These are phyloP conservation scores for Pharnaceum exiguum DNA, from an alignment of 148 eudicot genomes.

Conservation along the genomic window DNA sequence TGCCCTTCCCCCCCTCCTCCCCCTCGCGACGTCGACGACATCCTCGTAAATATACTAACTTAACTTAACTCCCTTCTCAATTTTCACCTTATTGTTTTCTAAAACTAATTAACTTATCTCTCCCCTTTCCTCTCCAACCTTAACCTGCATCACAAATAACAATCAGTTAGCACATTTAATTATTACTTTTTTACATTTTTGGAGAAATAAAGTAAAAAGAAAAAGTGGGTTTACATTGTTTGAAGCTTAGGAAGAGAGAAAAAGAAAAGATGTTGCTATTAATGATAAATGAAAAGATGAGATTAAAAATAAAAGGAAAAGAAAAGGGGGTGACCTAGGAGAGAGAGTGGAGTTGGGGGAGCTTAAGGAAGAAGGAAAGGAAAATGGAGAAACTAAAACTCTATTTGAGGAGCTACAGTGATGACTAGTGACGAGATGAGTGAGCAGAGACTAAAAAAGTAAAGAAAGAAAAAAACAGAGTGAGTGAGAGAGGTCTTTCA, in stretches of 20 bases:
- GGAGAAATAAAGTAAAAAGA: background rate
- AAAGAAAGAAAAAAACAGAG: background rate
- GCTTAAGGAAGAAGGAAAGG: background rate
- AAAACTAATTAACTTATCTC: no score
- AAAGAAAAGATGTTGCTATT: background rate
- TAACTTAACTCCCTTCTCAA: no score
- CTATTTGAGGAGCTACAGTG: no score
- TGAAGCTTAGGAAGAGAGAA: background rate
- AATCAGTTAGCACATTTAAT: no score
- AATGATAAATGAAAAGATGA: background rate
- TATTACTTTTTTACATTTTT: no score
- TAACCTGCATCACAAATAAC: no score
- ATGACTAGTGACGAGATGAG: no score
- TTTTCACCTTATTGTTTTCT: no score
- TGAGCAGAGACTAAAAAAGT: background rate
- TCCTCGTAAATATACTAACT: no score
- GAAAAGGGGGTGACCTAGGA: background rate
- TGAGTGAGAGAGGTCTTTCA: background rate
- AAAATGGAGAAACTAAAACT: background rate
- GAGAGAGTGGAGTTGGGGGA: background rate
- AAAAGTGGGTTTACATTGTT: no score
- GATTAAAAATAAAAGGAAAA: background rate
- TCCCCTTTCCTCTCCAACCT: no score
- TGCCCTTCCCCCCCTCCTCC: conserved; percentile 49
- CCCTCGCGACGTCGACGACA: conserved; percentile 27